A percentile compares a stretch with the other conserved stretches of the same genome.
Evolutionary conservation across 139 green algal species (phyloP).

Genomic region (Nannochloris sp.): DNA sequence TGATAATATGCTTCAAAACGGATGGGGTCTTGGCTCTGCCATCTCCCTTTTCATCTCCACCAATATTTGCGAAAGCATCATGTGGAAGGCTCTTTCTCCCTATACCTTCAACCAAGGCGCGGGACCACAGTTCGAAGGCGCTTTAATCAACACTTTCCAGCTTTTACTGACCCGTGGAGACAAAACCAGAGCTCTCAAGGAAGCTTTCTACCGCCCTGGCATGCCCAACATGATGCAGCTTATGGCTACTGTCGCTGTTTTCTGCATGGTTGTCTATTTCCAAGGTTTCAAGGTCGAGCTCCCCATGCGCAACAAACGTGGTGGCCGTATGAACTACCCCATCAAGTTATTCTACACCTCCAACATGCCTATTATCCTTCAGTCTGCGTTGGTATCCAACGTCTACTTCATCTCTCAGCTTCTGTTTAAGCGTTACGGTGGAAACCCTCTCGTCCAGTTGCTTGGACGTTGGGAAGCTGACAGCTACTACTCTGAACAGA

Average conservation of each 20-base stretch:
- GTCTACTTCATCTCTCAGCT: constrained; percentile 99
- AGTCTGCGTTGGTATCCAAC: constrained; percentile 98
- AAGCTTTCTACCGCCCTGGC: constrained; percentile 97
- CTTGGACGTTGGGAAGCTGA: constrained; percentile 73
- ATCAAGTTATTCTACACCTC: constrained; percentile 99
- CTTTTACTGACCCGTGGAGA: constrained; percentile 88
- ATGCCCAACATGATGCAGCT: constrained; percentile 98
- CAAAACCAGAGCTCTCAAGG: constrained; percentile 72
- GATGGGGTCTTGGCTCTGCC: constrained; percentile 94
- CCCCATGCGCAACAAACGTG: constrained; percentile 90
- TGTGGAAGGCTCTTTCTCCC: constrained; percentile 89
- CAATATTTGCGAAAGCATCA: constrained; percentile 99
- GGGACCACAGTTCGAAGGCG: constrained; percentile 96
- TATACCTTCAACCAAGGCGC: constrained; percentile 54
- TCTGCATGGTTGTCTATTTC: constrained; percentile 98
- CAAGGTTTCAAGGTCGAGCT: constrained; percentile 98
- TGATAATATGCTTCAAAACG: constrained; percentile 96
- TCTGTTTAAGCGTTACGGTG: constrained; percentile 91
- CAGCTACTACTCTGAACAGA: constrained; percentile 66
- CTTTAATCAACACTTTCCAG: constrained; percentile 96
- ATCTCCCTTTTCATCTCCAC: constrained; percentile 99
- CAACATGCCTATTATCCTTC: constrained; percentile 99
- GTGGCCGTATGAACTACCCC: constrained; percentile 81
- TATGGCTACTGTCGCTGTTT: constrained; percentile 91
- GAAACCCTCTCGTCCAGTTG: constrained; percentile 88